These are phyloP conservation scores for Fusarium sp. DNA, from an alignment of 2,329 filamentous ascomycete species.

Conservation along the genomic window DNA sequence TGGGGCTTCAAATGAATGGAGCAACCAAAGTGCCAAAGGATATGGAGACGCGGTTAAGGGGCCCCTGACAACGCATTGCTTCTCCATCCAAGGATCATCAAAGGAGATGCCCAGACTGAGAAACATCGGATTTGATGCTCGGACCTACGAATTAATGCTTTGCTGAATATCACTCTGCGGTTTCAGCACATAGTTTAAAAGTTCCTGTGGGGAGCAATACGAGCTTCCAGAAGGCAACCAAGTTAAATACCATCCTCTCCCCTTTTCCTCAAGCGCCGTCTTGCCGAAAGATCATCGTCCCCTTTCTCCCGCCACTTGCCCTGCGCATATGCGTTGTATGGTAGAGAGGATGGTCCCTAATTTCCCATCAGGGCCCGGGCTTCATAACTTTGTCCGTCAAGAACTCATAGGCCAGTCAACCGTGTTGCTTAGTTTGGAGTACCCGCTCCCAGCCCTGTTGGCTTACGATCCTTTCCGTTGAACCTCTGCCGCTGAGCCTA, in stretches of 20 bases:
- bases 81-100: constrained; percentile 20
- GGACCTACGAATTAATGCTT: constrained; percentile 25
- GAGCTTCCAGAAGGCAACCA: constrained; percentile 32
- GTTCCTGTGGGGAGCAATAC: constrained; percentile 1
- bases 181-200: constrained; percentile 32
- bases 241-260: constrained; percentile 29
- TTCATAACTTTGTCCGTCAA: constrained; percentile 30
- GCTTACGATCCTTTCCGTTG: constrained; percentile 48
- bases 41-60: constrained; percentile 35
- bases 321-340: constrained; percentile 33
- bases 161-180: constrained; percentile 19
- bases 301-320: constrained; percentile 33
- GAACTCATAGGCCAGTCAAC: constrained; percentile 30
- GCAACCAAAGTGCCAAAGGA: constrained; percentile 35
- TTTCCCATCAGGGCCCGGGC: constrained; percentile 40
- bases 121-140: constrained; percentile 10
- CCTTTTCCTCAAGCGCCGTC: constrained; percentile 26
- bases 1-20: constrained; percentile 17
- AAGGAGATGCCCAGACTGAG: constrained; percentile 31
- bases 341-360: constrained; percentile 37
- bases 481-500: constrained; percentile 45
- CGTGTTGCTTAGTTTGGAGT: constrained; percentile 26
- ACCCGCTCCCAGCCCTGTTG: constrained; percentile 46
- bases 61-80: constrained; percentile 33
- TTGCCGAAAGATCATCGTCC: constrained; percentile 33